Evolutionary conservation across 2,329 filamentous ascomycete genomes (phyloP), one percentile per base, ranked within the genome.

Genomic region (Chaetomiaceae sp.): DNA sequence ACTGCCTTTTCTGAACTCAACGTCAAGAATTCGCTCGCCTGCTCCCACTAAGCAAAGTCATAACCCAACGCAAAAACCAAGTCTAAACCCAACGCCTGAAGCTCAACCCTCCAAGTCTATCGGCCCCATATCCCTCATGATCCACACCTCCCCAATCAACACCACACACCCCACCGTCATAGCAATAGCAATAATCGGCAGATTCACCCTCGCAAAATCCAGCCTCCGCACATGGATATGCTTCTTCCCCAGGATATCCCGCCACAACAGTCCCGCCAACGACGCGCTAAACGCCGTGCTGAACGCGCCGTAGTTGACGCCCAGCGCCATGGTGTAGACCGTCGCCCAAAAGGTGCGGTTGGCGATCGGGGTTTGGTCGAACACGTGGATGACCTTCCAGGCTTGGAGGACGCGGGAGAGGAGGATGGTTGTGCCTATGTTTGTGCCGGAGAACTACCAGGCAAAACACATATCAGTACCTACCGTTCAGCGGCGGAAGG

Each of bases 231-330:
- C 84, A 33, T 72, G 75, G 53, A 90, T 89, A 58, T 87, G 79
- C 64, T 89, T 89, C 25, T 84, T 73, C 0, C 66, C 69, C 1
- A 89, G 73, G 17, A 90, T 89, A 57, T 89, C 84, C 2, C 84
- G 75, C 87, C 87, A 90, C 0, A 89, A 70, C 8, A 90, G 73
- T 1, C 86, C 87, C 1, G 87, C 87, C 1, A 89, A 68, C 0
- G 85, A 88, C 0, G 85, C 86, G 58, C 83, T 87, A 61, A 90
- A 88, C 0, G 84, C 83, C 0, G 82, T 81, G 64, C 84, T 88
- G 64, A 89, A 89, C 0, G 86, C 87, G 4, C 86, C 86, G 54
- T 84, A 89, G 66, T 90, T 89, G 56, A 89, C 83, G 2, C 85
- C 85, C 0, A 90, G 70, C 0, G 86, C 86, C 84, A 89, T 87